Evolutionary conservation across 805 yeast genomes (phyloP).

Genomic region (Barnettozyma botsteinii): DNA sequence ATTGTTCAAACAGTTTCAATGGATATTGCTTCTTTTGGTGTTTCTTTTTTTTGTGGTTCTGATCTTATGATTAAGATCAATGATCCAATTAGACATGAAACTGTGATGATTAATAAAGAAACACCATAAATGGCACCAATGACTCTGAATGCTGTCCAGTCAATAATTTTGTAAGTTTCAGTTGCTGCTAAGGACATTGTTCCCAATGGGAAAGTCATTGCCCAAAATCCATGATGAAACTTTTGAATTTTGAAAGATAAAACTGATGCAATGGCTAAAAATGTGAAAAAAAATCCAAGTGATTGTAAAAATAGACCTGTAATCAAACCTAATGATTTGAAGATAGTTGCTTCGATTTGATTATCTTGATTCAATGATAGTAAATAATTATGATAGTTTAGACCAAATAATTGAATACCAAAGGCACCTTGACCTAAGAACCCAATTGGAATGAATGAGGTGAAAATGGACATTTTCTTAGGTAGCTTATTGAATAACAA

Average conservation of each 20-base stretch:
- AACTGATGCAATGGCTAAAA: constrained; percentile 35
- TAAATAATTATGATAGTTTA: constrained; percentile 29
- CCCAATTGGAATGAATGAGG: constrained; percentile 77
- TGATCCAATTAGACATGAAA: constrained; percentile 8
- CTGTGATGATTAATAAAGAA: not conserved
- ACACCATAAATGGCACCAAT: constrained; percentile 56
- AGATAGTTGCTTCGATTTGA: constrained; percentile 24
- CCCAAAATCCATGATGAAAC: constrained; percentile 65
- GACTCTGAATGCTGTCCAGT: constrained; percentile 53
- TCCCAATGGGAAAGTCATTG: constrained; percentile 86
- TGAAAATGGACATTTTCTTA: constrained; percentile 44
- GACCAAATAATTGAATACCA: constrained; percentile 54
- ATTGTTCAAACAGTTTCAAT: not conserved
- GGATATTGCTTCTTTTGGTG: not conserved
- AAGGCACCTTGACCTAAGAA: constrained; percentile 82
- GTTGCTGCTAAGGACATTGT: constrained; percentile 62
- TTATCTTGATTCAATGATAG: constrained; percentile 16
- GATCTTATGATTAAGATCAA: constrained; percentile 3
- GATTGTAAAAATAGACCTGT: constrained; percentile 42
- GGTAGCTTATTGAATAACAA: constrained; percentile 57
- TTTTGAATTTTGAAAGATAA: constrained; percentile 27
- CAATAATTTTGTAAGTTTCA: constrained; percentile 43
- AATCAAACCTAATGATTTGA: constrained; percentile 32
- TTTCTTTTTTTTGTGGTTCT: not conserved
- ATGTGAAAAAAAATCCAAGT: constrained; percentile 54